A percentile compares a stretch with the other conserved stretches of the same genome.
These are phyloP conservation scores for Aspergillus fructus DNA, from an alignment of 2,329 filamentous ascomycete genomes.

Conservation along the genomic window DNA sequence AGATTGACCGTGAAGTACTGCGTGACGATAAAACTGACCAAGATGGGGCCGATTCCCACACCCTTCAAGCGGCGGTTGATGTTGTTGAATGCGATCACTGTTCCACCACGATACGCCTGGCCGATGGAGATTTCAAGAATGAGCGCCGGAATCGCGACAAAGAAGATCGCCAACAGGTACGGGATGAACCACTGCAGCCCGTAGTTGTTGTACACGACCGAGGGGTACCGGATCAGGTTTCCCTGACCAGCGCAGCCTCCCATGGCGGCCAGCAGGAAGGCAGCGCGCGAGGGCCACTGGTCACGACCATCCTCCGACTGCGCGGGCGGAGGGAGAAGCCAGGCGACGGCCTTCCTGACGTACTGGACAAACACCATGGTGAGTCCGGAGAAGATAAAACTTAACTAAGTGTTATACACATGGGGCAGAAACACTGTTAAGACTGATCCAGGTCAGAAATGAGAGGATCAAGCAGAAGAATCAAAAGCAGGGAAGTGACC, in stretches of 20 bases:
- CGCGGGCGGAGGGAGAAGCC: constrained; percentile 33
- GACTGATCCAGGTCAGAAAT: too few species aligned
- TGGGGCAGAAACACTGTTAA: too few species aligned
- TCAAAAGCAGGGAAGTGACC: neutral
- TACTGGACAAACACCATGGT: constrained; percentile 14
- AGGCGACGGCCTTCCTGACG: constrained; percentile 24
- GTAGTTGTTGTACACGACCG: constrained; percentile 60
- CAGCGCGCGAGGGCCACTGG: constrained; percentile 56
- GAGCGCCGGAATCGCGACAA: constrained; percentile 57
- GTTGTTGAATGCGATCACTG: constrained; percentile 56
- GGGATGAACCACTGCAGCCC: constrained; percentile 62
- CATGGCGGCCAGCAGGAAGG: constrained; percentile 60
- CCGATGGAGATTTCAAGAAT: constrained; percentile 55
- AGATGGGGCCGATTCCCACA: constrained; percentile 53
- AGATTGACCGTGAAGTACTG: constrained; percentile 59
- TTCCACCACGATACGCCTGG: constrained; percentile 57
- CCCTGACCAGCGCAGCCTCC: constrained; percentile 60
- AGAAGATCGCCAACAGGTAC: constrained; percentile 55
- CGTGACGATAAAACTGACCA: constrained; percentile 56
- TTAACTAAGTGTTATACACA: neutral
- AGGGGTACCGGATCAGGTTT: constrained; percentile 59
- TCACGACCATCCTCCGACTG: constrained; percentile 48
- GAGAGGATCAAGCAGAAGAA: too few species aligned
- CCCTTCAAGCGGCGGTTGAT: constrained; percentile 55
- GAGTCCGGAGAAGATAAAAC: neutral